Evolutionary conservation across 2,329 filamentous ascomycete species (phyloP), one percentile per base, ranked within the genome.

Genomic region (Thelonectria olida): DNA sequence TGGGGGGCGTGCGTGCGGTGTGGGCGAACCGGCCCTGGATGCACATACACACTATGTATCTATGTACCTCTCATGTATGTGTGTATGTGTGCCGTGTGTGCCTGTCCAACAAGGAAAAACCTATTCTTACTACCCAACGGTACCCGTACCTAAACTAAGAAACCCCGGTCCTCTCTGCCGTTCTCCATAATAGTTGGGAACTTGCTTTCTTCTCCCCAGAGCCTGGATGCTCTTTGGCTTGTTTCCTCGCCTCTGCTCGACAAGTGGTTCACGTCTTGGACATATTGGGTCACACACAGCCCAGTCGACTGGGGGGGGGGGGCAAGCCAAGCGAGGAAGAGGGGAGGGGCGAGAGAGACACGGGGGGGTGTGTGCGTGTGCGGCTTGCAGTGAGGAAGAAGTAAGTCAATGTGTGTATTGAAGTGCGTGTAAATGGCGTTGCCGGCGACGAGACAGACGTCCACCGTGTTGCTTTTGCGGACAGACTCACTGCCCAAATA

Each of bases 231-330:
- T n/a, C n/a, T n/a, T 68, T 68, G 68, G 67, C 65, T 64, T 68
- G 47, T 61, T 68, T 60, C 65, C 70, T 76, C 69, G 70, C 72
- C 71, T 75, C 70, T 31, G n/a, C n/a, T 70, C 67, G 69, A 73
- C 3, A 20, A 67, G 62, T 73, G 74, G 71, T 74, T 75, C 73
- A 76, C 67, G 73, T 77, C 68, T 68, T 73, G 69, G 62, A 72
- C 74, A 71, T 73, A 69, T 75, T 73, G 68, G 69, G 75, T 77
- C 68, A 71, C 71, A 76, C 76, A 75, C 64, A 42, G 39, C 39
- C 65, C 67, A 66, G 54, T 69, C 59, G 64, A 68, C 68, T 20
- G 39, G 39, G 39, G 28, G 28, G 28, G 7, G 28, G 28, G 39
- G 17, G 39, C 39, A 17, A 42, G 39, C 39, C 39, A 42, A 42